phyloP scores from a whole-genome alignment of 1,284 basidiomycete species.

The Malassezia pachydermatis region DNA sequence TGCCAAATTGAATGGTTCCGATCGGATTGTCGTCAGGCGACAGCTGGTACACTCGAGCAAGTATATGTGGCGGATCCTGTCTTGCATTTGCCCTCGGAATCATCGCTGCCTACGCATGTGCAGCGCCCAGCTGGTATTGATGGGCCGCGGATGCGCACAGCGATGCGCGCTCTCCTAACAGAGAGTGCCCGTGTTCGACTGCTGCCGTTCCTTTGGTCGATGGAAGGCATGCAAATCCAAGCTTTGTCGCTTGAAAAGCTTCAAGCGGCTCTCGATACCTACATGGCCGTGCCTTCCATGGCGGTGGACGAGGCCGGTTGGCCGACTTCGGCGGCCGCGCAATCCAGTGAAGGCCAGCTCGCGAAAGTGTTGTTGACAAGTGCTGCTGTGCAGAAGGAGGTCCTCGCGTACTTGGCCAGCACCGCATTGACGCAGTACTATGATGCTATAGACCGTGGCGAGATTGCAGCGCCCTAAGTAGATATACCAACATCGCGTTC shows the following conservation, averaged over 20 bases:
- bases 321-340: constrained; percentile 11
- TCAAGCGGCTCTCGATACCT: too few relatives aligned
- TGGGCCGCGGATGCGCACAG: not conserved
- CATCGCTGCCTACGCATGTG: not conserved
- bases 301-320: not conserved
- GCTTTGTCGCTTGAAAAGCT: too few relatives aligned
- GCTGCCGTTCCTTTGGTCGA: too few relatives aligned
- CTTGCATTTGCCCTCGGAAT: not conserved
- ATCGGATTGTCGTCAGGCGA: constrained; percentile 14
- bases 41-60: not conserved
- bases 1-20: constrained; percentile 18
- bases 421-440: not conserved
- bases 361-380: constrained; percentile 20
- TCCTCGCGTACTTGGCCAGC: not conserved
- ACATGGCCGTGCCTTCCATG: not conserved
- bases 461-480: too few relatives aligned
- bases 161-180: not conserved
- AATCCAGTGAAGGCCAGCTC: constrained; percentile 24
- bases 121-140: not conserved
- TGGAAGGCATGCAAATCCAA: too few relatives aligned
- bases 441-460: not conserved
- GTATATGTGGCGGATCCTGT: not conserved
- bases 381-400: constrained; percentile 8
- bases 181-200: constrained; percentile 7
- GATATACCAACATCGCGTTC: too few relatives aligned